Evolutionary conservation across 192 early-diverging fungal species (phyloP).

Genomic region (Coemansia sp.): DNA sequence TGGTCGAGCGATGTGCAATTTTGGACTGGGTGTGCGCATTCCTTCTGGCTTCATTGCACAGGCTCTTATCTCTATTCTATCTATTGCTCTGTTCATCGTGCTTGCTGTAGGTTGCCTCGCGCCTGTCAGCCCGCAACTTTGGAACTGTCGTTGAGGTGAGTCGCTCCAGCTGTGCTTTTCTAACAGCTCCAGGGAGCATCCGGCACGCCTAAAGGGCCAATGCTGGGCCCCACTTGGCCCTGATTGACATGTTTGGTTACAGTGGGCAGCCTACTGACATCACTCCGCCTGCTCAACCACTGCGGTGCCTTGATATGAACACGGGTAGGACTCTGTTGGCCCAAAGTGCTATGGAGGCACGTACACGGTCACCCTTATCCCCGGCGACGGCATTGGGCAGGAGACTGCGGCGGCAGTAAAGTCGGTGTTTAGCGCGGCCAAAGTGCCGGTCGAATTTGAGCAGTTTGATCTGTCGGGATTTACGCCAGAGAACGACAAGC

Average conservation of each 20-base stretch:
- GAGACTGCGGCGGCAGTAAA: conserved; percentile 89
- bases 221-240: too few species aligned
- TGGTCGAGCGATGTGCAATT: background rate
- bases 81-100: background rate
- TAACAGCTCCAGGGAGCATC: background rate
- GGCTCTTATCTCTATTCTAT: too few species aligned
- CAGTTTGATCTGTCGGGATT: conserved; percentile 95
- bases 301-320: too few species aligned
- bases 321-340: conserved; percentile 44
- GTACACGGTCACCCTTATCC: conserved; percentile 95
- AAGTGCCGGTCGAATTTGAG: conserved; percentile 94
- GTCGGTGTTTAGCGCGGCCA: conserved; percentile 87
- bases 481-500: conserved; percentile 71
- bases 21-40: background rate
- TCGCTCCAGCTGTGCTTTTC: too few species aligned
- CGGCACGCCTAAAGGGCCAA: too few species aligned
- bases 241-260: too few species aligned
- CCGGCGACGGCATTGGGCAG: conserved; percentile 96
- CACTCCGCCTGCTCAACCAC: too few species aligned
- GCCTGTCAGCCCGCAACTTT: conserved; percentile 43
- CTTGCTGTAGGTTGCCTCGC: conserved; percentile 38
- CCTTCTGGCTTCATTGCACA: background rate
- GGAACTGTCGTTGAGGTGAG: conserved; percentile 47
- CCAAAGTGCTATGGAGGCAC: conserved; percentile 81
- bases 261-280: too few species aligned